phyloP scores from a whole-genome alignment of 768 basidiomycete genomes.

The Dacryopinax primogenitus region DNA sequence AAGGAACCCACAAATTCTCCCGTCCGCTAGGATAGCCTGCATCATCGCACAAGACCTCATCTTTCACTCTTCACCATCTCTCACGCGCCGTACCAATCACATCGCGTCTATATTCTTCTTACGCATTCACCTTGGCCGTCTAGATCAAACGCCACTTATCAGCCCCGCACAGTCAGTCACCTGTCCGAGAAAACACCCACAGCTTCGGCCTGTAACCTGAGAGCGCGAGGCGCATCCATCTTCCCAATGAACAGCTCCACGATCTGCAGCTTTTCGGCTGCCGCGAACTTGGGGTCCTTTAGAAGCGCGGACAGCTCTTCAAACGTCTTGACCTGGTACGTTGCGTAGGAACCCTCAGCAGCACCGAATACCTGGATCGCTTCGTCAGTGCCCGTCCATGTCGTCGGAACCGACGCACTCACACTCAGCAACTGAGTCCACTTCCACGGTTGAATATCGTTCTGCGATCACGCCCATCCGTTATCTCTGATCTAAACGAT shows the following conservation, averaged over 20 bases:
- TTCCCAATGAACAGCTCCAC: constrained; percentile 69
- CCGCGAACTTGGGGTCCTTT: constrained; percentile 45
- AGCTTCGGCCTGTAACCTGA: constrained; percentile 42
- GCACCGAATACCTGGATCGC: not conserved
- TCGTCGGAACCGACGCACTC: constrained; percentile 24
- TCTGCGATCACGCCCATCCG: constrained; percentile 26
- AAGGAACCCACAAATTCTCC: not conserved
- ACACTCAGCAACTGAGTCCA: constrained; percentile 27
- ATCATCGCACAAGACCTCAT: not conserved
- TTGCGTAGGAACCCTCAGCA: constrained; percentile 6
- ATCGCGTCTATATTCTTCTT: not conserved
- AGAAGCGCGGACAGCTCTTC: constrained; percentile 55
- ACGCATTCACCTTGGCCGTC: constrained; percentile 6
- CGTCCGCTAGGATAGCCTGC: not conserved
- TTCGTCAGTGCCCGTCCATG: constrained; percentile 10
- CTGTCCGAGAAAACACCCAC: not conserved
- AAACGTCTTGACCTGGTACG: constrained; percentile 21
- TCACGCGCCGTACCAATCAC: constrained; percentile 3
- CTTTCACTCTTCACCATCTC: not conserved
- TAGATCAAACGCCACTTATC: not conserved
- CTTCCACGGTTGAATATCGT: constrained; percentile 68
- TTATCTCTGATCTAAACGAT: not conserved
- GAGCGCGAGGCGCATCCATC: constrained; percentile 54
- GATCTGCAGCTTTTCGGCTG: constrained; percentile 55
- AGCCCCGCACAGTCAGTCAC: not conserved